These are phyloP conservation scores for Tulasnella sp. DNA, from an alignment of 768 basidiomycete species.

Conservation along the genomic window DNA sequence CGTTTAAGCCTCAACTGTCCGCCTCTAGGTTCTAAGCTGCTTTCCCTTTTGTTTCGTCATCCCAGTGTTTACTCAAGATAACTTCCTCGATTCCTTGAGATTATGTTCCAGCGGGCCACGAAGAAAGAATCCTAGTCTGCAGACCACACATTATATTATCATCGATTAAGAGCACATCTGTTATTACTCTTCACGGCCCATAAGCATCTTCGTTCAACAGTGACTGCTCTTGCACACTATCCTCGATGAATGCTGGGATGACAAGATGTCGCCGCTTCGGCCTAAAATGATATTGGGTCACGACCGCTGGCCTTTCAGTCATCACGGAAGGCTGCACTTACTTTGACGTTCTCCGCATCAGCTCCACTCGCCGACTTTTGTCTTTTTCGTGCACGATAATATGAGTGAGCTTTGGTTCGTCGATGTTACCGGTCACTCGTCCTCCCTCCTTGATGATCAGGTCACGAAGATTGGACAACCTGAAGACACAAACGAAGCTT, in stretches of 20 bases:
- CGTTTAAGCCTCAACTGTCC: no score
- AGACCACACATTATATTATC: no score
- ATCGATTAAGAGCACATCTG: no score
- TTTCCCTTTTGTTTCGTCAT: no score
- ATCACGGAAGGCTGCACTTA: slow-evolving; percentile 29
- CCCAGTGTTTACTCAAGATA: no score
- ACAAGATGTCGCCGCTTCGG: slow-evolving; percentile 73
- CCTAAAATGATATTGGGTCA: slow-evolving; percentile 30
- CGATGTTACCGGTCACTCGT: slow-evolving; percentile 43
- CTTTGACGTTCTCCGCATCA: slow-evolving; percentile 64
- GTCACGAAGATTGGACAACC: slow-evolving; percentile 36
- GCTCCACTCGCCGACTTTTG: slow-evolving; percentile 52
- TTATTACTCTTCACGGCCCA: neutral
- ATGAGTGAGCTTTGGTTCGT: slow-evolving; percentile 76
- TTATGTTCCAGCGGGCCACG: no score
- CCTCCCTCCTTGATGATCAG: slow-evolving; percentile 43
- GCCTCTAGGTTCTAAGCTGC: no score
- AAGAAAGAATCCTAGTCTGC: no score
- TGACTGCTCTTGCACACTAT: slow-evolving; percentile 73
- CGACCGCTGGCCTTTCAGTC: neutral
- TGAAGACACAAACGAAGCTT: neutral
- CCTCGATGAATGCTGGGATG: slow-evolving; percentile 62
- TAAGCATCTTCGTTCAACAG: slow-evolving; percentile 66
- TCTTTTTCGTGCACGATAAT: slow-evolving; percentile 77
- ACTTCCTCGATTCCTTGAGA: no score